Conservation (phyloP, 2,329 filamentous ascomycete genomes). For the Penicillium sp. region DNA sequence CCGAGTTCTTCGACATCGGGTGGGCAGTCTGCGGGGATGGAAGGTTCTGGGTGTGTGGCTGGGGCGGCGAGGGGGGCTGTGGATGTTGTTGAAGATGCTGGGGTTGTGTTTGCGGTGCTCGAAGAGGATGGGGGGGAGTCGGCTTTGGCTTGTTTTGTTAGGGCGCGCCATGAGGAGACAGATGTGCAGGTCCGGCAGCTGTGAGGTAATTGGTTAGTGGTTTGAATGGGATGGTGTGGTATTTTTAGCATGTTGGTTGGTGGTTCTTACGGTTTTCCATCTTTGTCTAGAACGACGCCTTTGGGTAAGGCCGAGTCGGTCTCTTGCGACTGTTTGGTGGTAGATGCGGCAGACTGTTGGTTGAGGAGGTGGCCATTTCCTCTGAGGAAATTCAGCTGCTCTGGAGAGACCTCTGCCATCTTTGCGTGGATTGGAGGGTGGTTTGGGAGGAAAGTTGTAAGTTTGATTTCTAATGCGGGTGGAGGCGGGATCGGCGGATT, state of each 20-base stretch:
- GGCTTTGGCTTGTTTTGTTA: constrained; percentile 43
- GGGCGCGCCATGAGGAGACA: constrained; percentile 46
- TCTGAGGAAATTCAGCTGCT: constrained; percentile 21
- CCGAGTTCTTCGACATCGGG: constrained; percentile 87
- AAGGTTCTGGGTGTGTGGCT: background rate
- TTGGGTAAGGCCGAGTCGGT: constrained; percentile 38
- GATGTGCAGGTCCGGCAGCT: constrained; percentile 54
- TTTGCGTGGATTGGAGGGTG: background rate
- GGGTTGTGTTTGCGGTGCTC: background rate
- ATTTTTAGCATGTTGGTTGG: background rate
- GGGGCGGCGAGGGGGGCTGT: constrained; percentile 34
- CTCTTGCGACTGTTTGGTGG: constrained; percentile 24
- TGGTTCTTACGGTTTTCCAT: constrained; percentile 50
- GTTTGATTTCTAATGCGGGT: constrained; percentile 23
- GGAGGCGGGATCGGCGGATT: constrained; percentile 7
- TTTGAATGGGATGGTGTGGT: background rate
- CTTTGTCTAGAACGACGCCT: constrained; percentile 51
- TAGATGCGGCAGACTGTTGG: background rate
- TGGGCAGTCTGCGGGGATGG: constrained; percentile 69
- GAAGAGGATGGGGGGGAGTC: constrained; percentile 16
- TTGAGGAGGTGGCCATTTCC: constrained; percentile 6
- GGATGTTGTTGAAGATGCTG: constrained; percentile 27
- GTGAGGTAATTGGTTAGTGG: background rate
- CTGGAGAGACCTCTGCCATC: constrained; percentile 22
- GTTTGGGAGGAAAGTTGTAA: background rate